These are phyloP conservation scores for Durotheca rogersii DNA, from an alignment of 495 filamentous ascomycete genomes.

Conservation along the genomic window DNA sequence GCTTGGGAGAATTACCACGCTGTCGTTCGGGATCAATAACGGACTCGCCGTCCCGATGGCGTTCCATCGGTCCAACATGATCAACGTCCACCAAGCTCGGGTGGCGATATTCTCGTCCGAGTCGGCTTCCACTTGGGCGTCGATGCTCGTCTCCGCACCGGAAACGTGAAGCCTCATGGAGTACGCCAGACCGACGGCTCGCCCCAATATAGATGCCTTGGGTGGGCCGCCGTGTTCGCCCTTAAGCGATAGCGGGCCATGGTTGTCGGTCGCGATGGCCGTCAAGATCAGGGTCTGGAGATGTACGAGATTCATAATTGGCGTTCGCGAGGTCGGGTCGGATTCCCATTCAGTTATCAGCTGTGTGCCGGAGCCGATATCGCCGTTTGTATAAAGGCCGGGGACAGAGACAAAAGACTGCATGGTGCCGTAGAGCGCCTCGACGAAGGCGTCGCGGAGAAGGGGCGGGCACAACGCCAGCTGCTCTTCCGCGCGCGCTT, in stretches of 20 bases:
- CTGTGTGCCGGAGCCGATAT: constrained; percentile 49
- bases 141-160: constrained; percentile 23
- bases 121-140: constrained; percentile 56
- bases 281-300: constrained; percentile 65
- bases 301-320: constrained; percentile 57
- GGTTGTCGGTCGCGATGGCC: constrained; percentile 59
- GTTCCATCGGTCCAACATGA: constrained; percentile 75
- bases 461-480: constrained; percentile 60
- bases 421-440: constrained; percentile 64
- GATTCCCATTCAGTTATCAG: constrained; percentile 57
- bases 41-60: constrained; percentile 64
- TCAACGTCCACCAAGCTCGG: constrained; percentile 72
- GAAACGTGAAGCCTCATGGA: constrained; percentile 56
- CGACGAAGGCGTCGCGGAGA: constrained; percentile 70
- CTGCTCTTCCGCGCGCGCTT: constrained; percentile 59
- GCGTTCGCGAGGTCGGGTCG: constrained; percentile 45
- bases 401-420: constrained; percentile 53
- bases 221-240: constrained; percentile 34
- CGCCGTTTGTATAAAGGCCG: constrained; percentile 39
- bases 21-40: constrained; percentile 59
- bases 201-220: constrained; percentile 50
- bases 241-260: constrained; percentile 37
- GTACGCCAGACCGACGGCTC: constrained; percentile 60
- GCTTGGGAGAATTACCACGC: constrained; percentile 60
- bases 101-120: constrained; percentile 69